Evolutionary conservation across 2,329 filamentous ascomycete species (phyloP).

Genomic region (Ophiostoma sp.): DNA sequence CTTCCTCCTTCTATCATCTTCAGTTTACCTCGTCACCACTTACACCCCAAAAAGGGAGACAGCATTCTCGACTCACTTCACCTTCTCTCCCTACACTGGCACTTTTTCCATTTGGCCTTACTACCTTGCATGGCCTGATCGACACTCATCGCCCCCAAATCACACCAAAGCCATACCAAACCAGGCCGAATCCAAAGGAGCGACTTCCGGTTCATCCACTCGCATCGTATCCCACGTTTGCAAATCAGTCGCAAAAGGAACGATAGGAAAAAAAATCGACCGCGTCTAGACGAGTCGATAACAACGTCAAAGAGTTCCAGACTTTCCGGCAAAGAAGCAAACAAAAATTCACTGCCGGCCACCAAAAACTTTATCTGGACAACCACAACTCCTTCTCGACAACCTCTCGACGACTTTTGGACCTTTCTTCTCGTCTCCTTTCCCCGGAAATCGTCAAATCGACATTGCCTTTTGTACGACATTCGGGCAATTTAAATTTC

Average conservation of each 20-base stretch:
- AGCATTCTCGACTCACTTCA: not conserved
- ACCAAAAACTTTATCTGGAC: not conserved
- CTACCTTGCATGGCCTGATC: conserved; percentile 10
- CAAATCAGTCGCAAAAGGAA: not conserved
- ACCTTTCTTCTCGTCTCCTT: not conserved
- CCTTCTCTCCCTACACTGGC: not conserved
- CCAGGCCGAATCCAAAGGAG: not conserved
- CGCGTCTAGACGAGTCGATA: not conserved
- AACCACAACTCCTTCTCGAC: not conserved
- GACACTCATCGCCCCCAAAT: not conserved
- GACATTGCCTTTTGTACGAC: not conserved
- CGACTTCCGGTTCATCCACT: not conserved
- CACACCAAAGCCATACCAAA: not conserved
- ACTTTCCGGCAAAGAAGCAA: not conserved
- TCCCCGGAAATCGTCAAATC: not conserved
- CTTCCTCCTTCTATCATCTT: not conserved
- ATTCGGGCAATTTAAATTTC: not conserved
- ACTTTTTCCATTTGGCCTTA: conserved; percentile 7
- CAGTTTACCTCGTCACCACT: not conserved
- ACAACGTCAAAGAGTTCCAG: not conserved
- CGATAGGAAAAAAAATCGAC: not conserved
- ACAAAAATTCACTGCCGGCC: not conserved
- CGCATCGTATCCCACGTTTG: not conserved
- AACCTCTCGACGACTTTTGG: not conserved
- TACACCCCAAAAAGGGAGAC: conserved; percentile 13